Conservation (phyloP, 139 green algal genomes). For the Chlamydomonas sp. region DNA sequence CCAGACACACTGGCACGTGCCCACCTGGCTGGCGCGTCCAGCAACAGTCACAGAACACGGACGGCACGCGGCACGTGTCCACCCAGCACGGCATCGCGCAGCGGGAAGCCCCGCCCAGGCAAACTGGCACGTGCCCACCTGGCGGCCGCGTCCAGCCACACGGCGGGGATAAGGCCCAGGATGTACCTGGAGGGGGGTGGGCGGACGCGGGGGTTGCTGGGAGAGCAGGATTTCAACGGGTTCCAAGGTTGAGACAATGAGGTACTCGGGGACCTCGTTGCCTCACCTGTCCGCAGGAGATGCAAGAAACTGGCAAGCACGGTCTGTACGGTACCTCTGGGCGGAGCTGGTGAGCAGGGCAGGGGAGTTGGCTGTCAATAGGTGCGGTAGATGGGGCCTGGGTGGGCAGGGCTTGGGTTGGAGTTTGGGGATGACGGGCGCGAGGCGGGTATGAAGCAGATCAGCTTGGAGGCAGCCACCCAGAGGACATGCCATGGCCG, state of each 20-base stretch:
- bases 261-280: background rate
- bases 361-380: no score
- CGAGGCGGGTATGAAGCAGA: no score
- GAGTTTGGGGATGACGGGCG: no score
- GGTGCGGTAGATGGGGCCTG: no score
- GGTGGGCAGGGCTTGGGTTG: no score
- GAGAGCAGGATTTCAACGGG: no score
- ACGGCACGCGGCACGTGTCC: background rate
- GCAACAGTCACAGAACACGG: conserved; percentile 22
- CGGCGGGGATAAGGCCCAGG: conserved; percentile 46
- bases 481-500: no score
- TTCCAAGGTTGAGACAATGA: no score
- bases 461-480: no score
- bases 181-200: conserved; percentile 44
- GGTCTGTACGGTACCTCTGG: no score
- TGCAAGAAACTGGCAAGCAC: background rate
- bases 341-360: no score
- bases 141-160: conserved; percentile 58
- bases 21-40: conserved; percentile 49
- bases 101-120: no score
- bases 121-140: conserved; percentile 28
- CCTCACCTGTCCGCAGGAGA: background rate
- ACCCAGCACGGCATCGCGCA: background rate
- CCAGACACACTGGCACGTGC: background rate
- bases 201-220: background rate